phyloP scores from a whole-genome alignment of 176 grass and related monocot species.

The Triticum dicoccoides region DNA sequence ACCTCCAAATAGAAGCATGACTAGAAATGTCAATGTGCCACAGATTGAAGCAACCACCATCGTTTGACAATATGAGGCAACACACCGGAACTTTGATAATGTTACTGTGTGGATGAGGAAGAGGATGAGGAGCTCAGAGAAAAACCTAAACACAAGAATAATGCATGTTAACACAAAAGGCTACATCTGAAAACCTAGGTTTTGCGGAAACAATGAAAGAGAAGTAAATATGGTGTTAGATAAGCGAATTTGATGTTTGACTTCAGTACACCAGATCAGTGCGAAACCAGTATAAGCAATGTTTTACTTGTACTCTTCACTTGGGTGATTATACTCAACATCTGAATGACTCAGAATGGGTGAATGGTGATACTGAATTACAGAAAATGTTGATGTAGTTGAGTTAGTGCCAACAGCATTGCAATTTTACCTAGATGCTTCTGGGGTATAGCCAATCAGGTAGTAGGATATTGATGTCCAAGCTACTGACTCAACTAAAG shows the following conservation, averaged over 20 bases:
- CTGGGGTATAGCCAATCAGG: slow-evolving; percentile 74
- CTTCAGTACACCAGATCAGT: neutral
- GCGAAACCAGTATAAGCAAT: neutral
- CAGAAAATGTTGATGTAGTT: neutral
- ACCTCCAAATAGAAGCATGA: slow-evolving; percentile 60
- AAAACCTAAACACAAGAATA: slow-evolving; percentile 42
- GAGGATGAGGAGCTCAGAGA: slow-evolving; percentile 58
- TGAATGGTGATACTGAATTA: neutral
- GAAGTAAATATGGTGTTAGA: neutral
- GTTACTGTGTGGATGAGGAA: slow-evolving; percentile 53
- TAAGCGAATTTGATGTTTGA: neutral
- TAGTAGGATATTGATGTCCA: slow-evolving; percentile 87
- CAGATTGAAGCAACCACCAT: slow-evolving; percentile 32
- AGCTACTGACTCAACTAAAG: slow-evolving; percentile 59
- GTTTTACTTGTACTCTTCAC: neutral
- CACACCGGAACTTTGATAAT: slow-evolving; percentile 57
- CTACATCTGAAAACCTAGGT: neutral
- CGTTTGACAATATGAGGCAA: slow-evolving; percentile 60
- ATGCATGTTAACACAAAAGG: neutral
- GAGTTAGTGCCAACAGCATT: neutral
- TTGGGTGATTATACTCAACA: neutral
- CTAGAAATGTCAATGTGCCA: slow-evolving; percentile 21
- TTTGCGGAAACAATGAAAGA: neutral
- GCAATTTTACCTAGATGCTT: slow-evolving; percentile 56
- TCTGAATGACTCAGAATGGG: neutral